These are phyloP conservation scores for Monosporascus sp. DNA, from an alignment of 2,329 filamentous ascomycete species.

Conservation along the genomic window DNA sequence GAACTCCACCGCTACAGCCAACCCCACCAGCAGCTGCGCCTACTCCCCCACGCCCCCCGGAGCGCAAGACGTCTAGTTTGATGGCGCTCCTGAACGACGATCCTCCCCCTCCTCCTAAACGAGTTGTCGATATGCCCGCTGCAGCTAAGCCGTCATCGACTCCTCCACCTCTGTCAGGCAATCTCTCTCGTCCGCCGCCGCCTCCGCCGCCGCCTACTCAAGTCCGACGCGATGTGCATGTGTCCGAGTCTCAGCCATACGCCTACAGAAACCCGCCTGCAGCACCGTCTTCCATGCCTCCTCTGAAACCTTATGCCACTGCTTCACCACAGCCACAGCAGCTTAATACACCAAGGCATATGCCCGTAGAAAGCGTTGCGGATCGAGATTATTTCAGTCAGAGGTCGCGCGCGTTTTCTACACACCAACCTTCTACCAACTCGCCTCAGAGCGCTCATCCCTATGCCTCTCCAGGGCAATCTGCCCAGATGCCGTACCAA, in stretches of 20 bases:
- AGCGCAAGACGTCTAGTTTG: slow-evolving; percentile 59
- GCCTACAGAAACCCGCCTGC: slow-evolving; percentile 38
- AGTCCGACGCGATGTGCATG: slow-evolving; percentile 40
- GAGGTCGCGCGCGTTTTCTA: slow-evolving; percentile 27
- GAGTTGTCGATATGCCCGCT: slow-evolving; percentile 42
- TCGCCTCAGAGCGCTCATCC: slow-evolving; percentile 45
- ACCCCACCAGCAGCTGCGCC: slow-evolving; percentile 36
- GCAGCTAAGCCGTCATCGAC: slow-evolving; percentile 42
- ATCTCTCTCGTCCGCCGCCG: slow-evolving; percentile 35
- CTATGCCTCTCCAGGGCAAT: slow-evolving; percentile 37
- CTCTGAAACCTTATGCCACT: slow-evolving; percentile 48
- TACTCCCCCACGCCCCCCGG: slow-evolving; percentile 35
- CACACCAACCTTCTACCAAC: slow-evolving; percentile 33
- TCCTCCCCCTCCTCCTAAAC: slow-evolving; percentile 44
- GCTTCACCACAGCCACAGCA: slow-evolving; percentile 48
- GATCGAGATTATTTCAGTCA: slow-evolving; percentile 43
- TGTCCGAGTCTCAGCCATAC: slow-evolving; percentile 38
- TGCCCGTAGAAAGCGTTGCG: slow-evolving; percentile 36
- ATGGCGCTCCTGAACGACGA: slow-evolving; percentile 62
- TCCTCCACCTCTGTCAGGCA: slow-evolving; percentile 42
- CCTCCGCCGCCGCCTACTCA: slow-evolving; percentile 37
- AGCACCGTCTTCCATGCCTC: slow-evolving; percentile 44
- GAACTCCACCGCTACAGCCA: slow-evolving; percentile 29
- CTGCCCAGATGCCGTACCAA: slow-evolving; percentile 36
- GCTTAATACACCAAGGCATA: slow-evolving; percentile 40